phyloP scores from a whole-genome alignment of 495 filamentous ascomycete species.

The Talaromyces trachyspermus region DNA sequence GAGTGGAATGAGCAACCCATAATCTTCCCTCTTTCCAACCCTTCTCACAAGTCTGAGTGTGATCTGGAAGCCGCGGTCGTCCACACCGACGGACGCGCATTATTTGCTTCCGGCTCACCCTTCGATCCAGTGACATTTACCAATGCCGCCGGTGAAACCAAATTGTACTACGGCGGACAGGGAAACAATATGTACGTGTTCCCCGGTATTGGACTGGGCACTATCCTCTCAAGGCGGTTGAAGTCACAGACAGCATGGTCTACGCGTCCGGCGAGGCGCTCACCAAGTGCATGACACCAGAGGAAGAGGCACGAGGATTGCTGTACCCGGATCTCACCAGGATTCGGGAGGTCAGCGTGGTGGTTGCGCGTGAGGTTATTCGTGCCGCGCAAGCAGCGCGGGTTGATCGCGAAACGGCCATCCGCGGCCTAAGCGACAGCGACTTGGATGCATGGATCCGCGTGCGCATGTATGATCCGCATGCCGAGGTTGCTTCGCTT shows the following conservation, averaged over 20 bases:
- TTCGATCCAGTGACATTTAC: slow-evolving; percentile 67
- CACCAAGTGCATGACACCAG: slow-evolving; percentile 64
- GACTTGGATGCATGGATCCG: slow-evolving; percentile 75
- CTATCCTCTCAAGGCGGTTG: slow-evolving; percentile 85
- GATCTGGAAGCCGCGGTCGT: slow-evolving; percentile 87
- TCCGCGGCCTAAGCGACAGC: slow-evolving; percentile 65
- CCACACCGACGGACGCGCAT: slow-evolving; percentile 79
- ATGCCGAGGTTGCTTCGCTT: slow-evolving; percentile 51
- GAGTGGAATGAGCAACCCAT: slow-evolving; percentile 75
- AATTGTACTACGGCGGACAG: slow-evolving; percentile 81
- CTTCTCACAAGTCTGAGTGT: slow-evolving; percentile 91
- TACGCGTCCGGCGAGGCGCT: slow-evolving; percentile 86
- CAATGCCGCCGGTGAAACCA: slow-evolving; percentile 51
- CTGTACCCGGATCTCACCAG: slow-evolving; percentile 92
- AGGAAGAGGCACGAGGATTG: slow-evolving; percentile 72
- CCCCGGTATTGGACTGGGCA: slow-evolving; percentile 91
- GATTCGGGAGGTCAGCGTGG: slow-evolving; percentile 81
- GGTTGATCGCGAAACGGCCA: slow-evolving; percentile 68
- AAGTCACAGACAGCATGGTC: slow-evolving; percentile 87
- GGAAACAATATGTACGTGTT: slow-evolving; percentile 95
- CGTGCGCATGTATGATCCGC: slow-evolving; percentile 74
- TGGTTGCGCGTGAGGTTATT: slow-evolving; percentile 88
- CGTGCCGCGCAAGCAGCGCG: slow-evolving; percentile 75
- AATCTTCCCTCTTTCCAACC: slow-evolving; percentile 92
- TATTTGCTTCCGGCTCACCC: slow-evolving; percentile 93